Evolutionary conservation across 2,329 filamentous ascomycete genomes (phyloP), one percentile per base, ranked within the genome.

Genomic region (Cylindrodendrum hubeiense): DNA sequence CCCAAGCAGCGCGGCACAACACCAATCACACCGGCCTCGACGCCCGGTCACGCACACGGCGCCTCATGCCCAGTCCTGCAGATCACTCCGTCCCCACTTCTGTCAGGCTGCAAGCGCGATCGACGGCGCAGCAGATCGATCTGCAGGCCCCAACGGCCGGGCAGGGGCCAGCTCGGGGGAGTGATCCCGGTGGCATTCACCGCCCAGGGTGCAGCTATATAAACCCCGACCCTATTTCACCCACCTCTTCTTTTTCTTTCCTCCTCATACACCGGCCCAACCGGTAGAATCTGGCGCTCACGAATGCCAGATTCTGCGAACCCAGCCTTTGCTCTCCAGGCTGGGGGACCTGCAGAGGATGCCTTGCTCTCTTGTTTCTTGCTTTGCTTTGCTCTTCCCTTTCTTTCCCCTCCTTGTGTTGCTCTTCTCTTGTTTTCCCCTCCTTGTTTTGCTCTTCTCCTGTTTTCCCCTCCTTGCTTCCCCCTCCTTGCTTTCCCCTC

Each of bases 241-340:
- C 19, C 61, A 8, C 7, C 34, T 50, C 47, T 26, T 54, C 21
- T 54, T 44, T 22, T 65, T 60, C 52, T 44, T 53, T 60, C 34
- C 15, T 53, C 41, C n/a, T 51, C 49, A n/a, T 52, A 15, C 30
- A 17, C 24, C 12, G 9, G 46, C n/a, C n/a, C 51, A 3, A 8
- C 37, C n/a, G 24, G 47, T 19, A 34, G 15, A 33, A 9, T n/a
- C 28, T 51, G 47, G 47, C 5, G 28, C 12, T 51, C 47, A 34
- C 5, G 47, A 34, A 51, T 22, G n/a, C 28, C 47, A 10, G 19
- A 9, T 30, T 51, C 47, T 22, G 41, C 41, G 19, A 21, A 10
- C 19, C 5, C 47, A 51, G 24, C 47, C n/a, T 21, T 51, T 24
- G 44, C 15, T 17, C 5, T 5, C 6, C n/a, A n/a, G 41, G 41